Conservation (phyloP, 202 grass and related monocot genomes). For the Elaeis oleifera region DNA sequence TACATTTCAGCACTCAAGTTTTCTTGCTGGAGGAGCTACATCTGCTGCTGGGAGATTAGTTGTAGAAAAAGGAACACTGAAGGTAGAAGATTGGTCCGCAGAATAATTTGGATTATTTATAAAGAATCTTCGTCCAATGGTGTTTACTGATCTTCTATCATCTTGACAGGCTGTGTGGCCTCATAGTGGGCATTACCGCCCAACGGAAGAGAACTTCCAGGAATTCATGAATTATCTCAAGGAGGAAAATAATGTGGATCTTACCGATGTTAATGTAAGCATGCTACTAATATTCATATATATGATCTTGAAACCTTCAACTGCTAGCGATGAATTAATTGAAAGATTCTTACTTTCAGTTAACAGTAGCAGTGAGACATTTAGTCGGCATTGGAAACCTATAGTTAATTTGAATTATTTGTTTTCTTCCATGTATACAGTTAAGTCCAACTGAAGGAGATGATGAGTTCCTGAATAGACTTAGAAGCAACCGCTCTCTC, state of each 20-base stretch:
- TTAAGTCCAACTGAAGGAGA: constrained; percentile 64
- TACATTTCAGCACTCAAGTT: constrained; percentile 96
- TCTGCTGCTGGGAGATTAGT: constrained; percentile 81
- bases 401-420: no score
- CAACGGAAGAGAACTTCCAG: constrained; percentile 16
- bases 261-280: constrained; percentile 10
- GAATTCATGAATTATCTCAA: constrained; percentile 16
- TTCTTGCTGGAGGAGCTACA: constrained; percentile 79
- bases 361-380: no score
- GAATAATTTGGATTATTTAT: background rate
- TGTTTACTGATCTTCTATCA: constrained; percentile 13
- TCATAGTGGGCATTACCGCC: constrained; percentile 12
- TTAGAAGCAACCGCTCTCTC: constrained; percentile 31
- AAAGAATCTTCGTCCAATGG: background rate
- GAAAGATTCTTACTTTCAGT: no score
- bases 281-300: background rate
- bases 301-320: no score
- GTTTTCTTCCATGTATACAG: constrained; percentile 27
- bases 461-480: constrained; percentile 41
- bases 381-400: no score
- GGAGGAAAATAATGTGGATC: constrained; percentile 16
- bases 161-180: constrained; percentile 71
- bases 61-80: constrained; percentile 52
- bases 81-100: constrained; percentile 29
- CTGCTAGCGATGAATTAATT: no score